Evolutionary conservation across 139 green algal genomes (phyloP).

Genomic region (Dunaliella sp.): DNA sequence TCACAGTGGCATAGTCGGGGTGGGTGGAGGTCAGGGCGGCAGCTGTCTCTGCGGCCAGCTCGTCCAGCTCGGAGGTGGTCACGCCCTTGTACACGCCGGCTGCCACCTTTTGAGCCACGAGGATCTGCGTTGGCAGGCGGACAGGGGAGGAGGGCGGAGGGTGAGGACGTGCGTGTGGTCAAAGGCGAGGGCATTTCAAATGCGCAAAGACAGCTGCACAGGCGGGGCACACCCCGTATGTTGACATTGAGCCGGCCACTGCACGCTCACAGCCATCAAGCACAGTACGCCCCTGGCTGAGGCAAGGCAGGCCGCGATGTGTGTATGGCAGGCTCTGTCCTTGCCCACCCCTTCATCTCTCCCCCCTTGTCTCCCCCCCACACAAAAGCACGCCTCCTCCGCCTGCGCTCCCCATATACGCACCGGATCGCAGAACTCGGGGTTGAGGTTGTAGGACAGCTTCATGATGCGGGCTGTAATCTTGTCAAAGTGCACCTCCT

Average conservation of each 20-base stretch:
- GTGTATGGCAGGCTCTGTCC: too few species aligned
- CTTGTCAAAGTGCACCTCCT: conserved; percentile 97
- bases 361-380: too few species aligned
- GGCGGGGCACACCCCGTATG: too few species aligned
- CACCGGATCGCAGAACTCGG: conserved; percentile 93
- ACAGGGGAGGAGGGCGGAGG: background rate
- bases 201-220: too few species aligned
- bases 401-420: background rate
- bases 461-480: conserved; percentile 97
- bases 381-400: background rate
- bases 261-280: too few species aligned
- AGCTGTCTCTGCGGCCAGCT: conserved; percentile 97
- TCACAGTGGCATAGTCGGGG: conserved; percentile 95
- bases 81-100: conserved; percentile 95
- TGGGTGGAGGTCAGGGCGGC: conserved; percentile 95
- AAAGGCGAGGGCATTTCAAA: too few species aligned
- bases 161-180: too few species aligned
- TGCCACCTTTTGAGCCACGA: conserved; percentile 97
- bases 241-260: too few species aligned
- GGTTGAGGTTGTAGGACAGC: conserved; percentile 93
- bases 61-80: conserved; percentile 95
- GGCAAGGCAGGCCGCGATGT: too few species aligned
- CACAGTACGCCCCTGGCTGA: too few species aligned
- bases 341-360: too few species aligned
- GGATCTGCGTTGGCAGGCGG: conserved; percentile 59